Evolutionary conservation across 805 yeast genomes (phyloP).

Genomic region (Priceomyces haplophilus): DNA sequence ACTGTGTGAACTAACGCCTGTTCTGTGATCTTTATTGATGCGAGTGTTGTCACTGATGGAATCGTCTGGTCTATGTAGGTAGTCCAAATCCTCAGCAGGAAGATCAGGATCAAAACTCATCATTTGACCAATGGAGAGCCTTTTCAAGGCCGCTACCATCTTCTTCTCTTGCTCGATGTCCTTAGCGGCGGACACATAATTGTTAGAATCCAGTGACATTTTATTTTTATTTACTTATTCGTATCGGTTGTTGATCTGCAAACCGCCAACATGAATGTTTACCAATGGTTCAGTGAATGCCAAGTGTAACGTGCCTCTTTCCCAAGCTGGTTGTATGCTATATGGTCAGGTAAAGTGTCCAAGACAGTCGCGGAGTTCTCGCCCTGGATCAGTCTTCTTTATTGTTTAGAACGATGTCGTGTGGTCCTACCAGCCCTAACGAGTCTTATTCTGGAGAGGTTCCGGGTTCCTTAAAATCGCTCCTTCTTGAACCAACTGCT

Average conservation of each 20-base stretch:
- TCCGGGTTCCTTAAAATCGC: background rate
- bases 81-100: constrained; percentile 42
- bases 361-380: background rate
- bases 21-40: constrained; percentile 7
- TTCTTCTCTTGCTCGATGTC: constrained; percentile 74
- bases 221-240: background rate
- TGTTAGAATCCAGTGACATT: constrained; percentile 7
- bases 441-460: background rate
- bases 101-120: constrained; percentile 68
- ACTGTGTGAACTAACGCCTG: too few species aligned
- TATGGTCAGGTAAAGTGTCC: background rate
- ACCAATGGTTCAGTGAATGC: background rate
- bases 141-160: constrained; percentile 68
- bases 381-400: background rate
- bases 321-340: background rate
- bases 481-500: background rate
- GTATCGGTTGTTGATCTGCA: background rate
- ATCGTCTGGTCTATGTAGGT: constrained; percentile 5
- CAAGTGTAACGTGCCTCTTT: too few species aligned
- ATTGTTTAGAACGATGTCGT: background rate
- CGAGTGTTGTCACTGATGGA: constrained; percentile 7
- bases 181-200: constrained; percentile 57
- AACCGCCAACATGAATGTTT: background rate
- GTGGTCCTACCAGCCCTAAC: background rate
- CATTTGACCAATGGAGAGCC: constrained; percentile 66